A percentile compares a stretch with the other conserved stretches of the same genome.
phyloP scores from a whole-genome alignment of 1,139 yeast genomes.

The Yamadazyma blattariae region DNA sequence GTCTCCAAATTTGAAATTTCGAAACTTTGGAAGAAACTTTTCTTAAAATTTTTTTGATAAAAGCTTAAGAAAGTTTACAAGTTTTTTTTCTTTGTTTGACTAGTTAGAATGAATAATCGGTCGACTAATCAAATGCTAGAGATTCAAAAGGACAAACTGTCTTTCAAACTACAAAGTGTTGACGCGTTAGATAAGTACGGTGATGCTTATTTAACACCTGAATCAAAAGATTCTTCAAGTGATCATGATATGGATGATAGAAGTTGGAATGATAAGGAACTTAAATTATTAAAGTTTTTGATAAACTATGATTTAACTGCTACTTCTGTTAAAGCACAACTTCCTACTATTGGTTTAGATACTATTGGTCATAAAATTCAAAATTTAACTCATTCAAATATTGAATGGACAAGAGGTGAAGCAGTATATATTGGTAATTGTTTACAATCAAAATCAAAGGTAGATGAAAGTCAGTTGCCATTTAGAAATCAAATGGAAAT shows the following conservation, averaged over 20 bases:
- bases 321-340: slow-evolving; percentile 2
- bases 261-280: slow-evolving; percentile 9
- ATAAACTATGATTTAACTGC: slow-evolving; percentile 12
- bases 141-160: too few species aligned
- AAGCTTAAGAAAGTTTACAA: too few species aligned
- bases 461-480: slow-evolving; percentile 8
- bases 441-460: slow-evolving; percentile 1
- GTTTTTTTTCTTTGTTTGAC: too few species aligned
- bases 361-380: slow-evolving; percentile 1
- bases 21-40: too few species aligned
- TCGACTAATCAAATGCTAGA: too few species aligned
- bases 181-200: slow-evolving; percentile 4
- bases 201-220: slow-evolving; percentile 16
- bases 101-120: background rate
- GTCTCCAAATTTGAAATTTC: too few species aligned
- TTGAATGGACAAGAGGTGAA: slow-evolving; percentile 14
- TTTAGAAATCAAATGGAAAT: slow-evolving; percentile 6
- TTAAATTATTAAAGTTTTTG: slow-evolving; percentile 8
- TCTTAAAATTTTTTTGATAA: too few species aligned
- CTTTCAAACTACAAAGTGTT: background rate
- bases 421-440: slow-evolving; percentile 6
- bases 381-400: background rate
- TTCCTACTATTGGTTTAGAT: slow-evolving; percentile 6
- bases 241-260: slow-evolving; percentile 11
- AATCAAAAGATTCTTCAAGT: slow-evolving; percentile 14